Evolutionary conservation across 1,284 basidiomycete genomes (phyloP).

Genomic region (Trametes pubescens): DNA sequence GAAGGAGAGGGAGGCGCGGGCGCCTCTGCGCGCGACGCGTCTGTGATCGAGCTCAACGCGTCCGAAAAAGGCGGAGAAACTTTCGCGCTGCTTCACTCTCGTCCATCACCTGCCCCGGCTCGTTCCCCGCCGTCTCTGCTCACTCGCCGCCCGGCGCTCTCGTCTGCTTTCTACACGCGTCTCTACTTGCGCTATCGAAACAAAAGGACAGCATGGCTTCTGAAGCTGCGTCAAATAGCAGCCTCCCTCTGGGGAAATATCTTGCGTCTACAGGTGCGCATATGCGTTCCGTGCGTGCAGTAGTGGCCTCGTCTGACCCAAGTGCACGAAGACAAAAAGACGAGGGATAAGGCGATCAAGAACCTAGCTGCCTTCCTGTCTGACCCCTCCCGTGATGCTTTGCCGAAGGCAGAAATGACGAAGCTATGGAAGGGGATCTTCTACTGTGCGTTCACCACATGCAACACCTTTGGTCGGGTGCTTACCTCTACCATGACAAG

Average conservation of each 20-base stretch:
- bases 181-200: neutral
- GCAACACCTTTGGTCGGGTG: neutral
- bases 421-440: slow-evolving; percentile 99
- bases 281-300: neutral
- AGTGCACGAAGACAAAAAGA: slow-evolving; percentile 77
- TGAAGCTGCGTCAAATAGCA: slow-evolving; percentile 30
- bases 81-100: slow-evolving; percentile 15
- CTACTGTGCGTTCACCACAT: slow-evolving; percentile 76
- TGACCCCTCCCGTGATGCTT: slow-evolving; percentile 59
- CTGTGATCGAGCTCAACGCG: slow-evolving; percentile 11
- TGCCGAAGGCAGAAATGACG: slow-evolving; percentile 81
- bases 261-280: slow-evolving; percentile 86
- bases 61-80: slow-evolving; percentile 33
- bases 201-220: slow-evolving; percentile 30
- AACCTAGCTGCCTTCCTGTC: slow-evolving; percentile 81
- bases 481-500: slow-evolving; percentile 49
- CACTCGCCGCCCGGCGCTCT: neutral
- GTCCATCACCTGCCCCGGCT: neutral
- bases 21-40: slow-evolving; percentile 23
- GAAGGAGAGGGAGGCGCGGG: neutral
- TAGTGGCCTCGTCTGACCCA: slow-evolving; percentile 27
- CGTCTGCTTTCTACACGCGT: neutral
- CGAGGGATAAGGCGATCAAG: slow-evolving; percentile 88
- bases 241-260: slow-evolving; percentile 84
- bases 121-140: neutral